phyloP scores from a whole-genome alignment of 768 basidiomycete genomes.

The Sporobolomyces pararoseus region DNA sequence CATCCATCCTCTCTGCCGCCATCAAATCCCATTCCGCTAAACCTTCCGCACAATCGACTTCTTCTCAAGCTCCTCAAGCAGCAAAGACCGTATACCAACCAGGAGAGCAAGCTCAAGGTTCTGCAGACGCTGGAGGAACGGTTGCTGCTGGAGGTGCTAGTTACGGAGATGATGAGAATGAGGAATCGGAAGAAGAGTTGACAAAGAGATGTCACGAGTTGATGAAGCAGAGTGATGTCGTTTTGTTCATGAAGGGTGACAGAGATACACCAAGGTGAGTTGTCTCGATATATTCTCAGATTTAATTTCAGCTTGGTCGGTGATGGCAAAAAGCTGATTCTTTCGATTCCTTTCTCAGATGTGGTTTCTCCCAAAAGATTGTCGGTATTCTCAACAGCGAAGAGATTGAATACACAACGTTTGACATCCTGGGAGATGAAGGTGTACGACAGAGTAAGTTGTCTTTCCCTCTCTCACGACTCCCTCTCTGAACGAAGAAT shows the following conservation, averaged over 20 bases:
- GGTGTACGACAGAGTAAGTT: conserved; percentile 68
- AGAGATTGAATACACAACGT: conserved; percentile 64
- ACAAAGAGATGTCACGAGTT: conserved; percentile 61
- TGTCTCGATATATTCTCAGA: neutral
- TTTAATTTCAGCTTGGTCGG: neutral
- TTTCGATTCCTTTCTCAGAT: conserved; percentile 47
- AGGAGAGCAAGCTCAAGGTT: conserved; percentile 8
- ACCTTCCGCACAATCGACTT: conserved; percentile 28
- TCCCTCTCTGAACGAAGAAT: neutral
- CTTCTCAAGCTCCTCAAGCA: conserved; percentile 16
- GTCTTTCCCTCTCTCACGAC: neutral
- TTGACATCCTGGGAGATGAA: conserved; percentile 80
- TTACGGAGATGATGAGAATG: conserved; percentile 19
- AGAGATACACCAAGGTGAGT: conserved; percentile 62
- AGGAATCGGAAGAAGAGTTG: conserved; percentile 64
- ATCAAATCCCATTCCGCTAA: conserved; percentile 60
- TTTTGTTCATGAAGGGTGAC: conserved; percentile 87
- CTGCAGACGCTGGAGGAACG: conserved; percentile 7
- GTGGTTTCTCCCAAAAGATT: conserved; percentile 78
- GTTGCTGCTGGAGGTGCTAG: conserved; percentile 28
- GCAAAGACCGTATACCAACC: conserved; percentile 29
- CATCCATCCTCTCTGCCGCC: conserved; percentile 59
- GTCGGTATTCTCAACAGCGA: conserved; percentile 64
- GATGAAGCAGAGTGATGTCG: conserved; percentile 71
- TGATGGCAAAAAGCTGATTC: neutral